Evolutionary conservation across 306 rosid species (phyloP).

Genomic region (Leucaena leucocephala): DNA sequence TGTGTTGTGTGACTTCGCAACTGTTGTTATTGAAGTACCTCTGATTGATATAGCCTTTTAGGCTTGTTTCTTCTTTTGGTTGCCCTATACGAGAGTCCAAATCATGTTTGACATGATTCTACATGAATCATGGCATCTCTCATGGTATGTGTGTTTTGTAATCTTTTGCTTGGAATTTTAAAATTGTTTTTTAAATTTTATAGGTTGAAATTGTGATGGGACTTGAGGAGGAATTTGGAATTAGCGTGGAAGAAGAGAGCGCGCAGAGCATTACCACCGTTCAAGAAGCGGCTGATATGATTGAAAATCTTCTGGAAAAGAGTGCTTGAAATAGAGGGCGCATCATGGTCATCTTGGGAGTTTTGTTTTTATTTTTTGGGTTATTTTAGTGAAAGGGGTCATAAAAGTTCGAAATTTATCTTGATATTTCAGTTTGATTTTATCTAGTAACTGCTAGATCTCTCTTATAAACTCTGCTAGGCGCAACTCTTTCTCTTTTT

Average conservation of each 20-base stretch:
- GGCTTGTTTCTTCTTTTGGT: background rate
- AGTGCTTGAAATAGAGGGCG: constrained; percentile 42
- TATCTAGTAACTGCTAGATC: constrained; percentile 36
- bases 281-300: constrained; percentile 94
- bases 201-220: constrained; percentile 99
- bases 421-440: constrained; percentile 29
- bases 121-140: background rate
- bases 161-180: constrained; percentile 17
- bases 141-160: constrained; percentile 10
- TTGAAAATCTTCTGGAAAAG: constrained; percentile 67
- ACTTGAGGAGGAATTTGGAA: constrained; percentile 86
- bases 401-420: constrained; percentile 3
- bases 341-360: constrained; percentile 17
- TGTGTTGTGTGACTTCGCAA: background rate
- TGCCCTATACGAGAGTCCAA: background rate
- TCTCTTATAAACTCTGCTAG: constrained; percentile 23
- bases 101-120: background rate
- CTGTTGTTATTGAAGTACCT: constrained; percentile 7
- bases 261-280: constrained; percentile 90
- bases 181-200: constrained; percentile 8
- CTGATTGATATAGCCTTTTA: background rate
- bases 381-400: constrained; percentile 15
- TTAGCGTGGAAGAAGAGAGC: constrained; percentile 79
- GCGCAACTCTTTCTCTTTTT: constrained; percentile 28
- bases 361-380: background rate